Conservation (phyloP, 1,139 yeast genomes). For the Blastobotrys niveus region DNA sequence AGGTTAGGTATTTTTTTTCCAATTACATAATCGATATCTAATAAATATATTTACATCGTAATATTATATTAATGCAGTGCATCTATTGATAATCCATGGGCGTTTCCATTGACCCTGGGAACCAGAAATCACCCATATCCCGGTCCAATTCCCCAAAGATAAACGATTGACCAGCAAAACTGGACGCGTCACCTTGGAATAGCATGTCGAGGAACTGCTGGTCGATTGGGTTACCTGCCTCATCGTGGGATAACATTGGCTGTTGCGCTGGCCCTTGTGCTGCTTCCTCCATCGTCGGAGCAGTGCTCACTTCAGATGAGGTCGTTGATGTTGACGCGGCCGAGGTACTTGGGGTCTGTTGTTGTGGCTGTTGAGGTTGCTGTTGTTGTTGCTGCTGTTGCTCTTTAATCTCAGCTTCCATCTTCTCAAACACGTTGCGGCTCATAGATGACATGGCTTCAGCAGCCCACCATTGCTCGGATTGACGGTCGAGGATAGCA, state of each 20-base stretch:
- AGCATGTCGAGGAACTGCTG: conserved; percentile 13
- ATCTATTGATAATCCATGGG: no score
- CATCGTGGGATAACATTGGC: neutral
- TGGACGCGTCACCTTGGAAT: conserved; percentile 19
- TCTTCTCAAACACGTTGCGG: conserved; percentile 24
- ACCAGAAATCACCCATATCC: conserved; percentile 21
- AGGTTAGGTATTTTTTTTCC: no score
- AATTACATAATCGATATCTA: no score
- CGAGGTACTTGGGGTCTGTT: neutral
- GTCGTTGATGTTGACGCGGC: neutral
- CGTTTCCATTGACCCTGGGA: no score
- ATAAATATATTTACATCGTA: no score
- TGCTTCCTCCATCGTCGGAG: neutral
- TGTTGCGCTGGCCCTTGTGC: neutral
- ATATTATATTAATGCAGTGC: no score
- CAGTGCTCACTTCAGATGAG: neutral
- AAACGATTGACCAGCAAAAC: conserved; percentile 25
- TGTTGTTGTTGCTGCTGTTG: neutral
- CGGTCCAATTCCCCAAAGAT: conserved; percentile 26
- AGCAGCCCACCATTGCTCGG: conserved; percentile 29
- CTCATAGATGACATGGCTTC: conserved; percentile 31
- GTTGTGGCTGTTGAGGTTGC: neutral
- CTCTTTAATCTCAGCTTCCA: conserved; percentile 17
- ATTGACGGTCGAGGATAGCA: conserved; percentile 21
- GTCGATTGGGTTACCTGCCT: neutral